Percentiles rank a stretch among this genome's conserved stretches.
Conservation (phyloP, 768 basidiomycete genomes). For the Xerocomus potaroensis region DNA sequence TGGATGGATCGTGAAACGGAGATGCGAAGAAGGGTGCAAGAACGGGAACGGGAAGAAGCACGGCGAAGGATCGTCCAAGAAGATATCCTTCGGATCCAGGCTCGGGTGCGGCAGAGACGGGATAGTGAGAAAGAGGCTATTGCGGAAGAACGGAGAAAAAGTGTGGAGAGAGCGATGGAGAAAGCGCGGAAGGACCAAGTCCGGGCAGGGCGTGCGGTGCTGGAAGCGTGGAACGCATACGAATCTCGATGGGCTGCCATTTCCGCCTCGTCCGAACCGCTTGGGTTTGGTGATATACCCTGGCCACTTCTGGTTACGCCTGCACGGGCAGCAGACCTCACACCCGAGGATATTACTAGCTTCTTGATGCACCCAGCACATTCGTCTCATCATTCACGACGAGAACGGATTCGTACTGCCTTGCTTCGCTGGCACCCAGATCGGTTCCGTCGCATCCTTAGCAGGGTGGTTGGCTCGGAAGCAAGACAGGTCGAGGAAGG, state of each 20-base stretch:
- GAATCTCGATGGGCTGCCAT: slow-evolving; percentile 63
- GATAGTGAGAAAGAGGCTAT: slow-evolving; percentile 46
- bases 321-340: slow-evolving; percentile 45
- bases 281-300: slow-evolving; percentile 62
- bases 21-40: slow-evolving; percentile 39
- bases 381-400: slow-evolving; percentile 52
- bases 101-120: slow-evolving; percentile 44
- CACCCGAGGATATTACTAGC: slow-evolving; percentile 45
- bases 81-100: slow-evolving; percentile 52
- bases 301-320: slow-evolving; percentile 59
- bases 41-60: slow-evolving; percentile 41
- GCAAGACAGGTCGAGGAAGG: slow-evolving; percentile 52
- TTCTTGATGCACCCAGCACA: slow-evolving; percentile 68
- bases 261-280: slow-evolving; percentile 38
- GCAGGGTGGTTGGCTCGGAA: slow-evolving; percentile 50
- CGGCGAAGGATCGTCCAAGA: slow-evolving; percentile 47
- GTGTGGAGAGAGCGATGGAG: slow-evolving; percentile 34
- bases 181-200: slow-evolving; percentile 41
- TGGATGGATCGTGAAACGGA: slow-evolving; percentile 52
- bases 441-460: slow-evolving; percentile 57
- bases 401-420: slow-evolving; percentile 62
- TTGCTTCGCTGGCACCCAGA: slow-evolving; percentile 82
- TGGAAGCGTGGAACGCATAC: slow-evolving; percentile 59
- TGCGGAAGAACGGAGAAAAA: slow-evolving; percentile 44
- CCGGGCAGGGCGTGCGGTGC: slow-evolving; percentile 40